phyloP scores from a whole-genome alignment of 1,284 basidiomycete genomes.

The Ceratobasidium papillatum region DNA sequence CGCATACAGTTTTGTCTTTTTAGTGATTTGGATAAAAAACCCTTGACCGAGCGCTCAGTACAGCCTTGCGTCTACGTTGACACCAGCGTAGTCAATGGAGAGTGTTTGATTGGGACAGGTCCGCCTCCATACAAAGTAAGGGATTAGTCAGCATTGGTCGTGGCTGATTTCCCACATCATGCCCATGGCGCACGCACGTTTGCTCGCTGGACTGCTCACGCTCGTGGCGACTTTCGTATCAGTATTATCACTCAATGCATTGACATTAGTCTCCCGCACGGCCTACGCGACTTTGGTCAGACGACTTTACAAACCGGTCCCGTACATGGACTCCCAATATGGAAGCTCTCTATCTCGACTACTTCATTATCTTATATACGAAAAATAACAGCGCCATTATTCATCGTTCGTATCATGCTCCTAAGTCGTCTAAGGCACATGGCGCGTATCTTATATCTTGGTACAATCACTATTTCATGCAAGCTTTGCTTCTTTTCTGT shows the following conservation, averaged over 20 bases:
- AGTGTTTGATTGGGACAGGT: too few relatives aligned
- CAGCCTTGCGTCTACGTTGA: background rate
- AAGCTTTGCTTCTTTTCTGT: background rate
- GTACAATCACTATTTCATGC: background rate
- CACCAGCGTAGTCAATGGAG: too few relatives aligned
- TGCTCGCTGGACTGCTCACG: slow-evolving; percentile 7
- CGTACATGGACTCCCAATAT: background rate
- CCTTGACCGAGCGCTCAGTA: too few relatives aligned
- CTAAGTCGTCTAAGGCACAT: background rate
- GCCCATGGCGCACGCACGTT: background rate
- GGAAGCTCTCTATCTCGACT: background rate
- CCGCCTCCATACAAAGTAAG: too few relatives aligned
- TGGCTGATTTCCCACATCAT: too few relatives aligned
- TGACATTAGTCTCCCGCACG: background rate
- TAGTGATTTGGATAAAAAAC: too few relatives aligned
- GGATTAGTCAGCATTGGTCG: too few relatives aligned
- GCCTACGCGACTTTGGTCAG: background rate
- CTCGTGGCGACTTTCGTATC: background rate
- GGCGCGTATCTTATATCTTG: background rate
- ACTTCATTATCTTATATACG: background rate
- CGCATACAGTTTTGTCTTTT: too few relatives aligned
- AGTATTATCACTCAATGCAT: background rate
- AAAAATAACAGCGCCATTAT: background rate
- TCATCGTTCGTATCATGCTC: background rate
- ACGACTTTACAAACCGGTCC: background rate